Conservation (phyloP, 306 rosid species). For the Elaeagnus macrophylla region DNA sequence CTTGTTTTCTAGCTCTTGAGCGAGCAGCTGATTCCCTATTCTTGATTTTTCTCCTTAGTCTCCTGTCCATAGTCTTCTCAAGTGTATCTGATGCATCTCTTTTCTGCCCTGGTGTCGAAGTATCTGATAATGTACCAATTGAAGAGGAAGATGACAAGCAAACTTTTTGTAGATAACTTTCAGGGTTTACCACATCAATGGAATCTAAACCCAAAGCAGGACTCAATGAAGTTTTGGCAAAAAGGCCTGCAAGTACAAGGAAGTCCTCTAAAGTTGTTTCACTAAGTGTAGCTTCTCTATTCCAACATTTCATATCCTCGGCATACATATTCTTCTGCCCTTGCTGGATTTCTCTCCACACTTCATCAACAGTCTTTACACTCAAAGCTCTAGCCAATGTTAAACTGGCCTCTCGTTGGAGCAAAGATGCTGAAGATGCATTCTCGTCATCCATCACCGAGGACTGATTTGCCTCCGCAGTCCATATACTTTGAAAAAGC, state of each 20-base stretch:
- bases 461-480: conserved; percentile 49
- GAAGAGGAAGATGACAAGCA: conserved; percentile 49
- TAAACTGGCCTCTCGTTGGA: conserved; percentile 57
- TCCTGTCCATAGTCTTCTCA: conserved; percentile 69
- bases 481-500: conserved; percentile 67
- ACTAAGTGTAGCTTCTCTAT: conserved; percentile 43
- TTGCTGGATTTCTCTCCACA: conserved; percentile 71
- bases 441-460: conserved; percentile 32
- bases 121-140: conserved; percentile 43
- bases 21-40: conserved; percentile 90
- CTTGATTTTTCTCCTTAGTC: conserved; percentile 76
- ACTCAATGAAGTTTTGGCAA: conserved; percentile 50
- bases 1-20: conserved; percentile 90
- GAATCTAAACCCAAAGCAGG: conserved; percentile 31
- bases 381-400: conserved; percentile 52
- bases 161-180: conserved; percentile 28
- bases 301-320: conserved; percentile 28
- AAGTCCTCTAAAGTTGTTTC: conserved; percentile 73
- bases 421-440: conserved; percentile 28
- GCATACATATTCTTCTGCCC: conserved; percentile 49
- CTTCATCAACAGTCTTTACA: conserved; percentile 73
- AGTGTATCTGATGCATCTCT: conserved; percentile 53
- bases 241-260: conserved; percentile 70
- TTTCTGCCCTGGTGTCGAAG: conserved; percentile 37
- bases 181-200: conserved; percentile 29